Percentiles rank a stretch among this genome's conserved stretches.
phyloP scores from a whole-genome alignment of 2,329 filamentous ascomycete species.

The Fusarium nanum region DNA sequence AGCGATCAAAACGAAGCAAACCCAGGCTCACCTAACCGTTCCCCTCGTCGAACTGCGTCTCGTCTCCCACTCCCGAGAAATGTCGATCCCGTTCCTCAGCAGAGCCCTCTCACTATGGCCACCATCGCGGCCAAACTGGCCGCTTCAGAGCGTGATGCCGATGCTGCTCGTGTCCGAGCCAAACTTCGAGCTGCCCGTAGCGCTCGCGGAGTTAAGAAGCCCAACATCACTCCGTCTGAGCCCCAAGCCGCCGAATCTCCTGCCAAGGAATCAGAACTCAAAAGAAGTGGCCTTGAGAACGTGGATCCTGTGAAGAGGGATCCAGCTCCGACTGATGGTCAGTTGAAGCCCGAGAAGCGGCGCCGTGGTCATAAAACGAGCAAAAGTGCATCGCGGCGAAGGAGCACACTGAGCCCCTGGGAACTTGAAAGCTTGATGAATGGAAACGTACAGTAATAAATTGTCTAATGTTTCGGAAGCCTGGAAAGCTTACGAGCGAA shows the following conservation, averaged over 20 bases:
- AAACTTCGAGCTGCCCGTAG: slow-evolving; percentile 68
- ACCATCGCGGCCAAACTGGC: slow-evolving; percentile 72
- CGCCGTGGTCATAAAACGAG: slow-evolving; percentile 65
- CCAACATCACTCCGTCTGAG: slow-evolving; percentile 42
- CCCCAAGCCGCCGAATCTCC: slow-evolving; percentile 14
- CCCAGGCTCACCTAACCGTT: slow-evolving; percentile 30
- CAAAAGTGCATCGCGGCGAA: slow-evolving; percentile 70
- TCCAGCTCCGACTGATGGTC: slow-evolving; percentile 28
- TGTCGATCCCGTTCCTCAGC: slow-evolving; percentile 57
- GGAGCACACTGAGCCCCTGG: slow-evolving; percentile 80
- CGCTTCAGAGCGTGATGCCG: slow-evolving; percentile 71
- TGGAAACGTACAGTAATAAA: slow-evolving; percentile 57
- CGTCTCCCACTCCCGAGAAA: slow-evolving; percentile 50
- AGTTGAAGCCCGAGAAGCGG: slow-evolving; percentile 54
- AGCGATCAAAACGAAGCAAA: slow-evolving; percentile 30
- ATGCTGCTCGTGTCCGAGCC: slow-evolving; percentile 71
- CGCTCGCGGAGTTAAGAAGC: slow-evolving; percentile 50
- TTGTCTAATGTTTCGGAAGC: slow-evolving; percentile 32
- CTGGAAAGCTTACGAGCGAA: slow-evolving; percentile 34
- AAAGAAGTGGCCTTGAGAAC: slow-evolving; percentile 36
- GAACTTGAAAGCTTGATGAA: slow-evolving; percentile 75
- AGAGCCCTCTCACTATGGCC: slow-evolving; percentile 70
- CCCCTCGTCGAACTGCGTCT: slow-evolving; percentile 37
- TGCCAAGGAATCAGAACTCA: slow-evolving; percentile 13
- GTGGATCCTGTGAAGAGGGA: slow-evolving; percentile 54